These are phyloP conservation scores for Pestalotiopsis sp. DNA, from an alignment of 2,329 filamentous ascomycete species.

Conservation along the genomic window DNA sequence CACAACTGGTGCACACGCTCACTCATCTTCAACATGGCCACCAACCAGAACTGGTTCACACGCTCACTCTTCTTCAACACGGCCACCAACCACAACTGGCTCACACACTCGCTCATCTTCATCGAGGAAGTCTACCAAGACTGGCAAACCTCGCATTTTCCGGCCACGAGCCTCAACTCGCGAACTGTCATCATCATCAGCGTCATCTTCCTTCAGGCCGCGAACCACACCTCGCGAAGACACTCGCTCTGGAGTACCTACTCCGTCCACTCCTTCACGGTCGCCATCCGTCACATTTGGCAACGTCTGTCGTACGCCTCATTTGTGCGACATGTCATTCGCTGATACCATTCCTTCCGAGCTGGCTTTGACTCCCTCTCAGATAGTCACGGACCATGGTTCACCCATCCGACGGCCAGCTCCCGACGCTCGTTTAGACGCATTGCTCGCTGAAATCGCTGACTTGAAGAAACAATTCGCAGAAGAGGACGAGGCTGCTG, in stretches of 20 bases:
- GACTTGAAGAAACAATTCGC: background rate
- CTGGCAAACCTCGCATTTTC: too few relatives aligned
- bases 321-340: slow-evolving; percentile 6
- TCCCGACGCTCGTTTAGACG: background rate
- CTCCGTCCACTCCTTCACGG: background rate
- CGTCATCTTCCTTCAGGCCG: background rate
- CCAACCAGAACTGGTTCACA: background rate
- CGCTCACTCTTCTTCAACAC: background rate
- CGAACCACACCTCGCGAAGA: background rate
- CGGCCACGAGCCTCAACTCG: too few relatives aligned
- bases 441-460: background rate
- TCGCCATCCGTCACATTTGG: slow-evolving; percentile 2
- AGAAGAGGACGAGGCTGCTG: background rate
- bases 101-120: background rate
- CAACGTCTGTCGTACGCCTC: slow-evolving; percentile 6
- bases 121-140: background rate
- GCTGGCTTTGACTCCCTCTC: background rate
- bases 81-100: background rate
- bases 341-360: background rate
- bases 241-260: background rate
- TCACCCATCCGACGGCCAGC: background rate
- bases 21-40: background rate
- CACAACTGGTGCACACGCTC: background rate
- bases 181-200: too few relatives aligned
- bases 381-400: background rate